These are phyloP conservation scores for Fusarium devonianum DNA, from an alignment of 2,329 filamentous ascomycete species.

Conservation along the genomic window DNA sequence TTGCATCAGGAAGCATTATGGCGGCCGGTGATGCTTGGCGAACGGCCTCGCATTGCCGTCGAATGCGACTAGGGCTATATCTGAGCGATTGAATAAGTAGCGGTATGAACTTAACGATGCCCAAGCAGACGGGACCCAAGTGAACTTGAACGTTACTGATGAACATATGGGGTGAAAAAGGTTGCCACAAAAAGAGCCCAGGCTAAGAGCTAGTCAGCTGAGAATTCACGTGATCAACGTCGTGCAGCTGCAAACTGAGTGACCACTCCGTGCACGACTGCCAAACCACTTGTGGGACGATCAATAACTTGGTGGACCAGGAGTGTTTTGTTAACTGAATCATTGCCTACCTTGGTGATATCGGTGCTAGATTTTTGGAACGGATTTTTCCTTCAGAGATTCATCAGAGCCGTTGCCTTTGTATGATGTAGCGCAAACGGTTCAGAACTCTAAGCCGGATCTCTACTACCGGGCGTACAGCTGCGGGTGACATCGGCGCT, in stretches of 20 bases:
- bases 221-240: not conserved
- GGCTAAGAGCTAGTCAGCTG: not conserved
- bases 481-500: too few species aligned
- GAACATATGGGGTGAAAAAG: not conserved
- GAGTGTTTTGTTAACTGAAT: too few species aligned
- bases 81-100: not conserved
- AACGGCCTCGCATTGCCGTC: constrained; percentile 25
- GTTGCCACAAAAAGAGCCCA: not conserved
- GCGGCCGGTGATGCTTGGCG: constrained; percentile 12
- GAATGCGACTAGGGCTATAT: not conserved
- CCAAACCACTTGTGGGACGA: too few species aligned
- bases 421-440: too few species aligned
- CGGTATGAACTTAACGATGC: not conserved
- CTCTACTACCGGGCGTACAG: too few species aligned
- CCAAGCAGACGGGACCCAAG: not conserved
- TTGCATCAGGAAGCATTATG: constrained; percentile 34
- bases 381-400: too few species aligned
- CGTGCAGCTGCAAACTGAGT: not conserved
- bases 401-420: too few species aligned
- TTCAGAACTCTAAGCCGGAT: too few species aligned
- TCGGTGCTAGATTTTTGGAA: too few species aligned
- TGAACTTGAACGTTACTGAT: not conserved
- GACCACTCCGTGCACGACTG: not conserved
- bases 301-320: too few species aligned
- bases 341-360: too few species aligned